Evolutionary conservation across 441 rosid species (phyloP).

Genomic region (Erodium moschatum): DNA sequence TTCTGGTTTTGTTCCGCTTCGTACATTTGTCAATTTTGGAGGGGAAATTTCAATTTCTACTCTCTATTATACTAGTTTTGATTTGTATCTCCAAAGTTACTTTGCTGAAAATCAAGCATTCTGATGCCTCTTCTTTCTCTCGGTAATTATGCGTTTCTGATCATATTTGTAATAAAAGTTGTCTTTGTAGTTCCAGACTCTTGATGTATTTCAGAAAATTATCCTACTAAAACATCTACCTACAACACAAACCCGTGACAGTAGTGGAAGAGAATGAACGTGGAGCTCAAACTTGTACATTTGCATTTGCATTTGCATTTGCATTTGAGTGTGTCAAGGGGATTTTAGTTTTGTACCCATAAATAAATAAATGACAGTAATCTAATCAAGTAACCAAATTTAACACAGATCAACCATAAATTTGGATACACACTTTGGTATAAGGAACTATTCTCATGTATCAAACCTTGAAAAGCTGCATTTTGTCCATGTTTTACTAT

Average conservation of each 20-base stretch:
- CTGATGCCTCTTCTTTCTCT: constrained; percentile 72
- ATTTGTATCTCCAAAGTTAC: too few species aligned
- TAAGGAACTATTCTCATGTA: constrained; percentile 19
- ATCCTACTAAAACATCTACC: constrained; percentile 29
- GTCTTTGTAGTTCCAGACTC: background rate
- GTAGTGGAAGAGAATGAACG: constrained; percentile 31
- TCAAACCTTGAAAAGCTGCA: constrained; percentile 89
- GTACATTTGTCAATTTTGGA: too few species aligned
- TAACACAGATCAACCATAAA: too few species aligned
- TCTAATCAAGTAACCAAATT: too few species aligned
- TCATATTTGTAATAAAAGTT: background rate
- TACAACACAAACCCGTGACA: constrained; percentile 23
- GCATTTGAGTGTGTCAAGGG: background rate
- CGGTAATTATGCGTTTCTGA: constrained; percentile 35
- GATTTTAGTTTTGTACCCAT: background rate
- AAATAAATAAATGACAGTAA: background rate
- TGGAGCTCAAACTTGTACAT: constrained; percentile 3
- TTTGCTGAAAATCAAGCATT: constrained; percentile 62
- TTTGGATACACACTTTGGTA: too few species aligned
- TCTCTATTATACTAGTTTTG: too few species aligned
- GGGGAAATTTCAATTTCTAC: too few species aligned
- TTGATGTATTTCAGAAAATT: background rate
- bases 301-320: constrained; percentile 17
- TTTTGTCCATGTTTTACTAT: too few species aligned
- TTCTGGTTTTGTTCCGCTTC: too few species aligned